These are phyloP conservation scores for Quercus wislizeni DNA, from an alignment of 306 rosid species.

Conservation along the genomic window DNA sequence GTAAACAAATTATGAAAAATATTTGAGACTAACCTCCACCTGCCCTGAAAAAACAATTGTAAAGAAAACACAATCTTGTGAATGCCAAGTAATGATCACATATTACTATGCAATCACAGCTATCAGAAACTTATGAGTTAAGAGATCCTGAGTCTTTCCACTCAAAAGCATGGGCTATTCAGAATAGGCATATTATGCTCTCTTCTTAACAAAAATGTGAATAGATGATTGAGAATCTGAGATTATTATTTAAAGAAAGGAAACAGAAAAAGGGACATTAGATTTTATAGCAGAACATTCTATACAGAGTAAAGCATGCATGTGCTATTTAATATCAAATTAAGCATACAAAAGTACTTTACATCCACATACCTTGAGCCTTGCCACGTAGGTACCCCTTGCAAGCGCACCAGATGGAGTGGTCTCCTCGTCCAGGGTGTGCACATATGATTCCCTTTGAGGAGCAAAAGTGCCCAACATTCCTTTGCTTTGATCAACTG, in stretches of 20 bases:
- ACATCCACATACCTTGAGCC: conserved; percentile 61
- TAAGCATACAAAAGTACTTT: not conserved
- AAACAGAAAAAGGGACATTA: not conserved
- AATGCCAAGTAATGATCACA: not conserved
- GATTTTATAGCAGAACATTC: not conserved
- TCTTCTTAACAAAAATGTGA: not conserved
- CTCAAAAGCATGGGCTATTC: not conserved
- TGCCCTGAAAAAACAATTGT: not conserved
- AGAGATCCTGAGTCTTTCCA: not conserved
- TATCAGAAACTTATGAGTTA: not conserved
- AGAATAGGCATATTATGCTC: not conserved
- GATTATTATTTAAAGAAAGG: not conserved
- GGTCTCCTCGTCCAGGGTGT: conserved; percentile 79
- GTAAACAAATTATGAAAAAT: not conserved
- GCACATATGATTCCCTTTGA: conserved; percentile 59
- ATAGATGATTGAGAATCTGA: not conserved
- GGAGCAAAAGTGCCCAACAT: conserved; percentile 99
- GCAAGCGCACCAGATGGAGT: conserved; percentile 88
- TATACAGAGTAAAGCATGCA: not conserved
- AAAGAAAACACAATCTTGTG: not conserved
- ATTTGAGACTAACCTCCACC: not conserved
- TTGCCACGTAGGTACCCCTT: conserved; percentile 85
- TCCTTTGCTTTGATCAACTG: conserved; percentile 86
- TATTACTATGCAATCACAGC: not conserved
- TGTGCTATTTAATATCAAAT: not conserved